Conservation (phyloP, 768 basidiomycete genomes). For the Xerocomus brunneocitrinus region DNA sequence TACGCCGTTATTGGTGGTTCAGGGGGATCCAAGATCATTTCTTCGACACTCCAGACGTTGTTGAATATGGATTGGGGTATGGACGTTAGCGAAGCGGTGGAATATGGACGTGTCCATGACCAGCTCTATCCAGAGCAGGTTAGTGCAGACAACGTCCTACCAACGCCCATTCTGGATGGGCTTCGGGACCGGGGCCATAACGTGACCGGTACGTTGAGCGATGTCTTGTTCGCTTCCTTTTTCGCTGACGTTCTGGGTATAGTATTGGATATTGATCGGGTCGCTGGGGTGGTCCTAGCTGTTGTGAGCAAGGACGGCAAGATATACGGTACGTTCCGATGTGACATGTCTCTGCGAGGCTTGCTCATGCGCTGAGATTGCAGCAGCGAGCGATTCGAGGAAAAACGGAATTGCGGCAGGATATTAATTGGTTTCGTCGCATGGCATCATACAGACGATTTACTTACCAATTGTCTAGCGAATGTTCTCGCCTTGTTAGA, state of each 20-base stretch:
- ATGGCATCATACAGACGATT: neutral
- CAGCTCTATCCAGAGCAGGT: conserved; percentile 70
- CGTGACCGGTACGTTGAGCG: conserved; percentile 47
- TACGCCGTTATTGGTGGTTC: conserved; percentile 76
- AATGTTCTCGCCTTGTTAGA: neutral
- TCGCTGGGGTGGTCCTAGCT: conserved; percentile 72
- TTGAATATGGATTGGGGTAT: conserved; percentile 74
- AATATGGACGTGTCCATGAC: conserved; percentile 78
- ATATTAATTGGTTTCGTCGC: conserved; percentile 43
- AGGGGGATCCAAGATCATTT: conserved; percentile 85
- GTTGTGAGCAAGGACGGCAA: conserved; percentile 47
- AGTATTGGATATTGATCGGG: conserved; percentile 67
- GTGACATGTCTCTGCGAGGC: too few relatives aligned
- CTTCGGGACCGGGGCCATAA: conserved; percentile 67
- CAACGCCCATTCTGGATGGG: conserved; percentile 48
- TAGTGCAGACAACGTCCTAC: conserved; percentile 61
- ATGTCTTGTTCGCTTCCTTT: neutral
- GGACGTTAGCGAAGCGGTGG: conserved; percentile 78
- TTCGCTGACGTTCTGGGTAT: conserved; percentile 1
- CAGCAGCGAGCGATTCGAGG: conserved; percentile 86
- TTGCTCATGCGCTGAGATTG: neutral
- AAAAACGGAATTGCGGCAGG: conserved; percentile 92
- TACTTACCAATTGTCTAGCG: too few relatives aligned
- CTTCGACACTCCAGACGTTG: conserved; percentile 72
- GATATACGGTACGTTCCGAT: conserved; percentile 54